Percentiles rank a stretch among this genome's conserved stretches.
Conservation (phyloP, 2,329 filamentous ascomycete genomes). For the Fusarium kyushuense region DNA sequence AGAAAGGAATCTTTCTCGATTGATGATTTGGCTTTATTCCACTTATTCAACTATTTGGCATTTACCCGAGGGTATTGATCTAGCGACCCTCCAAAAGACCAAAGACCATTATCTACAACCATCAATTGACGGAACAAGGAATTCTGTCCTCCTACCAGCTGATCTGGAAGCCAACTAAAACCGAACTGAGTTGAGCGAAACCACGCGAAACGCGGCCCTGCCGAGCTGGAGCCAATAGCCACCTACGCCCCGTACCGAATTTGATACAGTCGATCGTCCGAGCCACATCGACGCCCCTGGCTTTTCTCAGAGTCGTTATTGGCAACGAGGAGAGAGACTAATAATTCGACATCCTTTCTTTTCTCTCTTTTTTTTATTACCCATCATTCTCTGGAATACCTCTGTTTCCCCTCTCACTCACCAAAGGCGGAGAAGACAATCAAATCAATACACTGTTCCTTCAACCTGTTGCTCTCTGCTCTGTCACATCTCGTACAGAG, state of each 20-base stretch:
- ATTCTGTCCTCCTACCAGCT: conserved; percentile 27
- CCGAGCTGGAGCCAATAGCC: conserved; percentile 40
- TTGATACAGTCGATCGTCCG: conserved; percentile 43
- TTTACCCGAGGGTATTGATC: conserved; percentile 11
- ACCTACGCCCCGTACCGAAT: conserved; percentile 31
- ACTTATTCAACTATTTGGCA: conserved; percentile 9
- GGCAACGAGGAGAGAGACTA: conserved; percentile 31
- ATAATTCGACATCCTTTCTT: conserved; percentile 23
- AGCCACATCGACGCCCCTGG: conserved; percentile 42
- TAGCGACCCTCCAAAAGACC: conserved; percentile 14
- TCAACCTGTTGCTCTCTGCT: conserved; percentile 18
- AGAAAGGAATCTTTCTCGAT: conserved; percentile 21
- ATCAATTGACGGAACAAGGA: conserved; percentile 31
- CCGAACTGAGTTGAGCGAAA: conserved; percentile 41
- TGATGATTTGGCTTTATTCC: conserved; percentile 4
- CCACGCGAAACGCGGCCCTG: conserved; percentile 46
- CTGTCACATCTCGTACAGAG: conserved; percentile 41
- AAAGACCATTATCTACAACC: conserved; percentile 2
- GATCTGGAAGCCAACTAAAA: conserved; percentile 32
- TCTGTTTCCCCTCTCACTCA: neutral
- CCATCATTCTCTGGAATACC: conserved; percentile 2
- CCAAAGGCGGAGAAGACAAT: conserved; percentile 9
- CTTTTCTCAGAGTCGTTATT: conserved; percentile 27
- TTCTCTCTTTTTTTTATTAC: conserved; percentile 19
- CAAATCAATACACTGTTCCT: neutral